phyloP scores from a whole-genome alignment of 1,284 basidiomycete genomes.

The Puccinia hordei region DNA sequence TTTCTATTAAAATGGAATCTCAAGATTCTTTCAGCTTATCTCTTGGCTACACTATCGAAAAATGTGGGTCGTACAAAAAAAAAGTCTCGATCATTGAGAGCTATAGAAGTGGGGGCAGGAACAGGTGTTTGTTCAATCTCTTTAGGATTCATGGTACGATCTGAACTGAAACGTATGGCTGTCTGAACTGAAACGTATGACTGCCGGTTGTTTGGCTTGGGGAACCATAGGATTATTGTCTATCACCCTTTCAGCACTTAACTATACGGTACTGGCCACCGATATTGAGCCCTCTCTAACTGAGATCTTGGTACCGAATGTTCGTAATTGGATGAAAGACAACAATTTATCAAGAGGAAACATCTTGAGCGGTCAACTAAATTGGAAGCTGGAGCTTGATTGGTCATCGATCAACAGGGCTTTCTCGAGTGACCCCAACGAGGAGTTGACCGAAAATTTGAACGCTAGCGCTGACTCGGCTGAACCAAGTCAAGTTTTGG shows the following conservation, averaged over 20 bases:
- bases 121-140: conserved; percentile 64
- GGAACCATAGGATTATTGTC: conserved; percentile 55
- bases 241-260: conserved; percentile 70
- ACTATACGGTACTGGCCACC: conserved; percentile 76
- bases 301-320: conserved; percentile 70
- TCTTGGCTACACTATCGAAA: conserved; percentile 52
- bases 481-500: not conserved
- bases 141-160: conserved; percentile 49
- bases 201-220: not conserved
- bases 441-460: not conserved
- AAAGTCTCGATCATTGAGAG: conserved; percentile 59
- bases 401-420: conserved; percentile 54
- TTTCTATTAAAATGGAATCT: not conserved
- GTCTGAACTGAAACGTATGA: conserved; percentile 60
- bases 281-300: conserved; percentile 73
- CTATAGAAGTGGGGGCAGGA: conserved; percentile 79
- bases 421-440: not conserved
- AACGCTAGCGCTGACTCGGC: not conserved
- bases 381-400: conserved; percentile 63
- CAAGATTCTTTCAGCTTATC: conserved; percentile 54
- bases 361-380: conserved; percentile 64
- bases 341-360: not conserved
- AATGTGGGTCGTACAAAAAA: conserved; percentile 51
- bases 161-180: conserved; percentile 42
- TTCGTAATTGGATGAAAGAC: conserved; percentile 63